These are phyloP conservation scores for Syzygium aqueum DNA, from an alignment of 345 rosid species.

Conservation along the genomic window DNA sequence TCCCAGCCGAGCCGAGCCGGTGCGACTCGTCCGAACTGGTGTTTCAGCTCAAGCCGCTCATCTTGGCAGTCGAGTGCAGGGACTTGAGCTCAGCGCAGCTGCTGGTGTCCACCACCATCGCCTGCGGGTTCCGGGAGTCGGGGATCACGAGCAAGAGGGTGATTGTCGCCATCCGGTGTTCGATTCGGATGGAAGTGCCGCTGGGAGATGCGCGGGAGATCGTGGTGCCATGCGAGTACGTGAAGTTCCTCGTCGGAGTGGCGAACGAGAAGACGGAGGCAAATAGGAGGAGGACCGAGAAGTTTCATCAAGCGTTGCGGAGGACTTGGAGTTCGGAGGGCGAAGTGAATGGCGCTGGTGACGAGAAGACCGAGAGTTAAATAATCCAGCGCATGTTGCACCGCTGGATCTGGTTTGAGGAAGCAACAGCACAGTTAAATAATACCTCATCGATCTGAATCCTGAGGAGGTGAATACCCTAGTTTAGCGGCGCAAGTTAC, in stretches of 20 bases:
- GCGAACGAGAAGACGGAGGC: conserved; percentile 90
- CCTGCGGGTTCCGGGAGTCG: conserved; percentile 73
- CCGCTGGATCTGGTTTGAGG: too few relatives aligned
- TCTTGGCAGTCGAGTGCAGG: conserved; percentile 70
- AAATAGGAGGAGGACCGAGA: conserved; percentile 59
- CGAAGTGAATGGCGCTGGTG: background rate
- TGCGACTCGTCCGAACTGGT: conserved; percentile 30
- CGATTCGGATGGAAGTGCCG: conserved; percentile 85
- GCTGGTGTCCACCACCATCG: conserved; percentile 61
- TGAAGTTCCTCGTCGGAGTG: conserved; percentile 53
- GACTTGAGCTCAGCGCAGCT: conserved; percentile 53
- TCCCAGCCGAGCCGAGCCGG: conserved; percentile 5
- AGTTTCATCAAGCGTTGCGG: conserved; percentile 35
- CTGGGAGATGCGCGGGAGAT: conserved; percentile 42
- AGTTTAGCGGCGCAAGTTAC: too few relatives aligned
- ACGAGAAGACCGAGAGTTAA: conserved; percentile 1
- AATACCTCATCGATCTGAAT: too few relatives aligned
- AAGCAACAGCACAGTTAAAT: too few relatives aligned
- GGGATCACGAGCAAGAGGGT: conserved; percentile 74
- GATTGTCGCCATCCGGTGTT: conserved; percentile 72
- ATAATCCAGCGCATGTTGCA: too few relatives aligned
- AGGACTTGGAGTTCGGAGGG: conserved; percentile 17
- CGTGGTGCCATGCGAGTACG: conserved; percentile 54
- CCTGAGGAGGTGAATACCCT: too few relatives aligned
- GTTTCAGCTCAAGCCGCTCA: conserved; percentile 81